Percentiles rank a stretch among this genome's conserved stretches.
Evolutionary conservation across 75 land plant genomes (phyloP).

Genomic region (Pseudotsuga menziesii): DNA sequence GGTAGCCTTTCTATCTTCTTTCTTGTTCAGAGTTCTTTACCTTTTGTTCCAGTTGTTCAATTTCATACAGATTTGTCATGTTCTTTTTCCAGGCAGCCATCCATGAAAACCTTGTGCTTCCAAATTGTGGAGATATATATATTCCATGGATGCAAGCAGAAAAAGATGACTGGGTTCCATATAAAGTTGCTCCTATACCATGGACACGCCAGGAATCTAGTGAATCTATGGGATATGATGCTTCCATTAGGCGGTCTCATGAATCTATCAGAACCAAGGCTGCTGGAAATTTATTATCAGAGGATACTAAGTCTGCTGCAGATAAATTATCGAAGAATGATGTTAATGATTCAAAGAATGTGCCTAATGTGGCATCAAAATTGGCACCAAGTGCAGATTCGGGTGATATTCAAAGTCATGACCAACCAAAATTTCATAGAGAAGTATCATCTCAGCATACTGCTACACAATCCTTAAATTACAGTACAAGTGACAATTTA

Average conservation of each 20-base stretch:
- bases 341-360: constrained; percentile 14
- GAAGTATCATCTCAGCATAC: not conserved
- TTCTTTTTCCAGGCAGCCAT: constrained; percentile 64
- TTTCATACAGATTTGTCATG: not conserved
- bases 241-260: constrained; percentile 2
- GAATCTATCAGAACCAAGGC: constrained; percentile 1
- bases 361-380: not conserved
- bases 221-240: constrained; percentile 9
- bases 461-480: not conserved
- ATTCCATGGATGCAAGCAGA: constrained; percentile 91
- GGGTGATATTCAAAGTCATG: not conserved
- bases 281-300: not conserved
- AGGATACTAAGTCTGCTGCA: constrained; percentile 1
- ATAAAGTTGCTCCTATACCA: constrained; percentile 58
- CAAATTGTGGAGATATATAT: constrained; percentile 65
- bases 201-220: constrained; percentile 46
- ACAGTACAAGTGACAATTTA: constrained; percentile 2
- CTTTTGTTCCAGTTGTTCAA: not conserved
- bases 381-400: not conserved
- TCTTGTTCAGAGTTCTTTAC: not conserved
- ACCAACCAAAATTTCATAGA: not conserved
- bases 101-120: constrained; percentile 71
- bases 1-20: not conserved
- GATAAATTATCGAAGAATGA: not conserved
- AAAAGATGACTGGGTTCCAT: constrained; percentile 79